Conservation (phyloP, 129 eudicot species). For the Kitagawia praeruptora region DNA sequence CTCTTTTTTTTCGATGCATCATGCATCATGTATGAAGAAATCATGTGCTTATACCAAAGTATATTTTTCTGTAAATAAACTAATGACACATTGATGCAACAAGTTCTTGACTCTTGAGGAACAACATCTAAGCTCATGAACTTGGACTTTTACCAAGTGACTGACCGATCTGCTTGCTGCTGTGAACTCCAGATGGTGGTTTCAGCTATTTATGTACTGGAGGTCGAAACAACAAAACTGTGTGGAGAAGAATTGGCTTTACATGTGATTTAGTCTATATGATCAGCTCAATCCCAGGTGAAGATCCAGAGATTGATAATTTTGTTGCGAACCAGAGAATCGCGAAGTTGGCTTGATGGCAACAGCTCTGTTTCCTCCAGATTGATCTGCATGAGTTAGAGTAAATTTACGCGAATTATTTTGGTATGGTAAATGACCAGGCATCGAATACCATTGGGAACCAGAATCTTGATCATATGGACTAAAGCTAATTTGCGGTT, state of each 20-base stretch:
- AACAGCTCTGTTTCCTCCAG: slow-evolving; percentile 21
- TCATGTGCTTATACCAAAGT: not conserved
- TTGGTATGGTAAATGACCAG: slow-evolving; percentile 5
- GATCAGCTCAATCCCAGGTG: slow-evolving; percentile 46
- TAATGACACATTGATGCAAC: not conserved
- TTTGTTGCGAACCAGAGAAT: slow-evolving; percentile 20
- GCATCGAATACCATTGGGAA: not conserved
- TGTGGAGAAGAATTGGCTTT: not conserved
- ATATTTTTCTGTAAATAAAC: not conserved
- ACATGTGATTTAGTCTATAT: not conserved
- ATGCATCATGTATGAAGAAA: not conserved
- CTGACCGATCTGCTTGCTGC: not conserved
- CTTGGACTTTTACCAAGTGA: not conserved
- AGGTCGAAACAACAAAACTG: not conserved
- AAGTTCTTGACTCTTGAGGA: not conserved
- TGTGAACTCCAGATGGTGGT: not conserved
- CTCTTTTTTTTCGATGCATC: not conserved
- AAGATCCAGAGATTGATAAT: slow-evolving; percentile 46
- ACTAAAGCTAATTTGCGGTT: slow-evolving; percentile 43
- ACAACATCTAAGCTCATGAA: not conserved
- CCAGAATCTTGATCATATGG: slow-evolving; percentile 28
- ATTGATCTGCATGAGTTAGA: slow-evolving; percentile 34
- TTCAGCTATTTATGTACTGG: not conserved
- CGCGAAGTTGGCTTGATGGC: slow-evolving; percentile 23
- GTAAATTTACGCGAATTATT: slow-evolving; percentile 28